These are phyloP conservation scores for Eurotiales sp. DNA, from an alignment of 2,329 filamentous ascomycete genomes.

Conservation along the genomic window DNA sequence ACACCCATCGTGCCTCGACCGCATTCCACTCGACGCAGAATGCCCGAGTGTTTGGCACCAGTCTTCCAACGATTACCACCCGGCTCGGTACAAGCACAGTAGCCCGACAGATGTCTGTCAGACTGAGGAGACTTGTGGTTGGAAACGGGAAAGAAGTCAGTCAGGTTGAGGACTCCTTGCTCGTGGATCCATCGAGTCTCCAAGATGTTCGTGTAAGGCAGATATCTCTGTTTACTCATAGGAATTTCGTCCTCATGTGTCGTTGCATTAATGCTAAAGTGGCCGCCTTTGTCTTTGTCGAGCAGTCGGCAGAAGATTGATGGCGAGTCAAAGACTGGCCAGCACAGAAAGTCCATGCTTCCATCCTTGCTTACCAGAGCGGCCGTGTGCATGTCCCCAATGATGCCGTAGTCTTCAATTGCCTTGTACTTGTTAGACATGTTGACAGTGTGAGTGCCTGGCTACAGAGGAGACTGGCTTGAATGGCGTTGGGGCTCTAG, in stretches of 20 bases:
- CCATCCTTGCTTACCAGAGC: conserved; percentile 71
- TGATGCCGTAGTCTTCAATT: conserved; percentile 75
- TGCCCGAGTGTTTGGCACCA: conserved; percentile 39
- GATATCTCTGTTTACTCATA: conserved; percentile 73
- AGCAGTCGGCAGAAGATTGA: conserved; percentile 70
- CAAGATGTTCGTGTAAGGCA: conserved; percentile 70
- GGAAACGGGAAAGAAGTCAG: conserved; percentile 73
- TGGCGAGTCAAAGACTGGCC: conserved; percentile 76
- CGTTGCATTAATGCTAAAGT: conserved; percentile 59
- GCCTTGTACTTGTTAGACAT: conserved; percentile 24
- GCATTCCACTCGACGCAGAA: conserved; percentile 69
- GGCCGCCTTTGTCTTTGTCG: conserved; percentile 70
- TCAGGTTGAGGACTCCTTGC: conserved; percentile 67
- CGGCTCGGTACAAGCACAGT: conserved; percentile 31
- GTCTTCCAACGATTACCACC: conserved; percentile 50
- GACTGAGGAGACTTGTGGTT: conserved; percentile 50
- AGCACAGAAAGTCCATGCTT: conserved; percentile 74
- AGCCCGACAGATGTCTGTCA: conserved; percentile 28
- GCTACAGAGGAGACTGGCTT: not conserved
- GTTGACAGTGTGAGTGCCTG: not conserved
- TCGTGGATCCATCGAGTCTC: conserved; percentile 76
- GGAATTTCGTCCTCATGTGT: conserved; percentile 43
- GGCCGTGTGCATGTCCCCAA: conserved; percentile 77
- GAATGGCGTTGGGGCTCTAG: not conserved
- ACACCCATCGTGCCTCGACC: conserved; percentile 64